Percentiles rank a stretch among this genome's conserved stretches.
These are phyloP conservation scores for Cryomyces minteri DNA, from an alignment of 495 filamentous ascomycete genomes.

Conservation along the genomic window DNA sequence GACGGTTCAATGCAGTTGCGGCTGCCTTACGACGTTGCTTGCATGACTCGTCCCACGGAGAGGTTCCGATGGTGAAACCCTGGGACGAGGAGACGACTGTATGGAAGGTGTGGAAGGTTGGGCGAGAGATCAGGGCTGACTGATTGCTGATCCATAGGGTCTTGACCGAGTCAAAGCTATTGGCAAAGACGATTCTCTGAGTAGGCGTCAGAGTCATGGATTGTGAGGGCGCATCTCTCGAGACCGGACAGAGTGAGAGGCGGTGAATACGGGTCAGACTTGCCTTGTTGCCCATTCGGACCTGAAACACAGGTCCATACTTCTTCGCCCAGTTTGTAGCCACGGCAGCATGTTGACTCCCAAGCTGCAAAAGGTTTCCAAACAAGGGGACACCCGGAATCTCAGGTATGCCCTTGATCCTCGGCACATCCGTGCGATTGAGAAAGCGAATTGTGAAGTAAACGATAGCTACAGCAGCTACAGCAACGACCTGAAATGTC, in stretches of 20 bases:
- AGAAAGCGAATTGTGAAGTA: neutral
- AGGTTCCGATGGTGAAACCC: slow-evolving; percentile 52
- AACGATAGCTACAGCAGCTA: neutral
- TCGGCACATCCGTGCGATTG: slow-evolving; percentile 25
- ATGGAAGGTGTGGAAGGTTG: slow-evolving; percentile 53
- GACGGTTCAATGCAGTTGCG: slow-evolving; percentile 25
- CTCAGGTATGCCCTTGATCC: slow-evolving; percentile 30
- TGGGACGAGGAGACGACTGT: slow-evolving; percentile 51
- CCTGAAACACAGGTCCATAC: slow-evolving; percentile 35
- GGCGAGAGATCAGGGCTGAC: slow-evolving; percentile 45
- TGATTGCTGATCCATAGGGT: slow-evolving; percentile 49
- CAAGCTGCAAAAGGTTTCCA: slow-evolving; percentile 34
- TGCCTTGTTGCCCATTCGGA: slow-evolving; percentile 30
- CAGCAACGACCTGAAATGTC: neutral
- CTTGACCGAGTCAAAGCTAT: slow-evolving; percentile 39
- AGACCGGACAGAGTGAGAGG: neutral
- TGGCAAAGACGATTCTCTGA: slow-evolving; percentile 13
- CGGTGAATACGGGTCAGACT: neutral
- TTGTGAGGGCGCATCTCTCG: no score
- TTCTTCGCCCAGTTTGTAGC: slow-evolving; percentile 34
- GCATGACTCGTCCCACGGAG: slow-evolving; percentile 41
- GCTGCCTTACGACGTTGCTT: slow-evolving; percentile 33
- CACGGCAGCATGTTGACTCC: slow-evolving; percentile 34
- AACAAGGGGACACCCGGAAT: slow-evolving; percentile 32
- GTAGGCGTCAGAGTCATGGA: neutral